Percentiles rank a stretch among this genome's conserved stretches.
These are phyloP conservation scores for Sextonia rubra DNA, from an alignment of 164 flowering plant genomes.

Conservation along the genomic window DNA sequence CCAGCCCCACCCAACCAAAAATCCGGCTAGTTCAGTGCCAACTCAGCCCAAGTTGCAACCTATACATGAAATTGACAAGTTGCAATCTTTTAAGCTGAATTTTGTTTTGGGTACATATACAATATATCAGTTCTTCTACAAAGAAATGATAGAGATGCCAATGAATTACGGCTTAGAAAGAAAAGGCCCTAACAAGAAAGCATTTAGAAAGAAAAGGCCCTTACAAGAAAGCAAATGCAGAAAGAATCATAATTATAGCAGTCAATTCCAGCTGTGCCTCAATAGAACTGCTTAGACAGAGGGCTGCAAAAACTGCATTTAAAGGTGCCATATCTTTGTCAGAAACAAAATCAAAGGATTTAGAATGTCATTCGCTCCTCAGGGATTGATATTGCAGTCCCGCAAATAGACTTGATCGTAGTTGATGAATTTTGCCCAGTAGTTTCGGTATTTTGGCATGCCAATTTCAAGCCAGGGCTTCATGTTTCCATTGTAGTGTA, in stretches of 20 bases:
- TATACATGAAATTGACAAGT: neutral
- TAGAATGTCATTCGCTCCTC: neutral
- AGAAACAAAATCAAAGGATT: neutral
- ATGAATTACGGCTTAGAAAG: neutral
- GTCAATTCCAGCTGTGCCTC: neutral
- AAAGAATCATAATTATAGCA: slow-evolving; percentile 7
- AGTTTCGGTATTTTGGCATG: slow-evolving; percentile 25
- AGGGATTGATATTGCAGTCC: slow-evolving; percentile 37
- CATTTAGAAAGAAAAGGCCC: slow-evolving; percentile 6
- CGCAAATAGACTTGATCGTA: slow-evolving; percentile 26
- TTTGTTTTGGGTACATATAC: slow-evolving; percentile 4
- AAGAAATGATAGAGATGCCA: slow-evolving; percentile 1
- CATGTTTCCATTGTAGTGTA: slow-evolving; percentile 40
- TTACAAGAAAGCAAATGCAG: neutral
- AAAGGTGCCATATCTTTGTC: neutral
- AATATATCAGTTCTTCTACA: slow-evolving; percentile 13
- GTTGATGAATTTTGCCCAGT: slow-evolving; percentile 29
- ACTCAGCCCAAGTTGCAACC: too few relatives aligned
- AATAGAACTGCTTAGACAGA: neutral
- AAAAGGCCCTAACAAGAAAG: neutral
- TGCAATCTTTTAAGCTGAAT: neutral
- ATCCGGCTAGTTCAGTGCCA: too few relatives aligned
- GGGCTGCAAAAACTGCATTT: neutral
- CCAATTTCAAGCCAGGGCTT: slow-evolving; percentile 42
- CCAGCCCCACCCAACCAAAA: too few relatives aligned